Conservation (phyloP, 2,329 filamentous ascomycete genomes). For the Botrytis pseudocinerea region DNA sequence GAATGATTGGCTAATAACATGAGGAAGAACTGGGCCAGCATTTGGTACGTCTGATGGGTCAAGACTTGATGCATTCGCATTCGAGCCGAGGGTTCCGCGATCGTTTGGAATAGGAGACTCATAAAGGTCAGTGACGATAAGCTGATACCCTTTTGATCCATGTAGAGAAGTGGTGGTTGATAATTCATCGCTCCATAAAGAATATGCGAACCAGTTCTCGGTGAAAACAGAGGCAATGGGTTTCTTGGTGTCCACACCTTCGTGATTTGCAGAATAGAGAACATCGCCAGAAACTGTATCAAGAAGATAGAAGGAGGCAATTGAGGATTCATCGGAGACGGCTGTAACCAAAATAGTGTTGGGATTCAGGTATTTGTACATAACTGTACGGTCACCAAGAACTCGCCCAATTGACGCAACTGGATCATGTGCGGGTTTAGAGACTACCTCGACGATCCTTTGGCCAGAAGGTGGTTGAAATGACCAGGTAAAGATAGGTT, state of each 20-base stretch:
- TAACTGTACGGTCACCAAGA: conserved; percentile 84
- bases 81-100: conserved; percentile 72
- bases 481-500: conserved; percentile 64
- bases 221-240: conserved; percentile 76
- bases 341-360: conserved; percentile 79
- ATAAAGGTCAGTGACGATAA: conserved; percentile 85
- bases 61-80: conserved; percentile 76
- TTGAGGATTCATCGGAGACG: conserved; percentile 56
- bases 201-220: conserved; percentile 95
- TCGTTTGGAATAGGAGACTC: conserved; percentile 83
- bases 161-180: conserved; percentile 58
- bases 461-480: conserved; percentile 68
- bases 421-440: conserved; percentile 74
- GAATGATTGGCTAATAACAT: conserved; percentile 77
- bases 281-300: conserved; percentile 84
- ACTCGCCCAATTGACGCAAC: conserved; percentile 95
- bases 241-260: conserved; percentile 71
- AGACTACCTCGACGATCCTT: conserved; percentile 66
- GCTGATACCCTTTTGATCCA: conserved; percentile 76
- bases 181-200: conserved; percentile 64
- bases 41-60: conserved; percentile 60
- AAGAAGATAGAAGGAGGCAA: conserved; percentile 74
- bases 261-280: conserved; percentile 69
- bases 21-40: conserved; percentile 60
- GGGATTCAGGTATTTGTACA: conserved; percentile 95